phyloP scores from a whole-genome alignment of 2,329 filamentous ascomycete genomes.

The Clarireedia sp. region DNA sequence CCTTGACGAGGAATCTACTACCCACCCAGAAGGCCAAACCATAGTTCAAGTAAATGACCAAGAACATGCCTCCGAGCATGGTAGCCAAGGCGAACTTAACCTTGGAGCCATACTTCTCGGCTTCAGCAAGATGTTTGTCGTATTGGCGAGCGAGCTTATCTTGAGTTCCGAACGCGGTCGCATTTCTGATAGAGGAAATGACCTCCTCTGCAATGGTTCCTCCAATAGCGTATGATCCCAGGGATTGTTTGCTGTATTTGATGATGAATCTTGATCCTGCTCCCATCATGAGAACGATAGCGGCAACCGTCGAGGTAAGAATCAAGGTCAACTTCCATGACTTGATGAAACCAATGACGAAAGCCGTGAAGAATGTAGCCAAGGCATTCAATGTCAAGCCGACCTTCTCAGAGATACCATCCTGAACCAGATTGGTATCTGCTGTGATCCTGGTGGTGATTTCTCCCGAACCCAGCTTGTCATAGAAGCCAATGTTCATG shows the following conservation, averaged over 20 bases:
- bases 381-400: conserved; percentile 67
- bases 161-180: conserved; percentile 87
- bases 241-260: conserved; percentile 69
- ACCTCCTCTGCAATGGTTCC: conserved; percentile 91
- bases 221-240: conserved; percentile 74
- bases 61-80: conserved; percentile 81
- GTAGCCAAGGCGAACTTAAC: conserved; percentile 64
- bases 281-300: conserved; percentile 72
- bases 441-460: conserved; percentile 91
- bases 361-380: conserved; percentile 79
- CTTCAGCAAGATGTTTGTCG: conserved; percentile 62
- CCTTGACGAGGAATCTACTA: conserved; percentile 61
- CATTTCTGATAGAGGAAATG: conserved; percentile 85
- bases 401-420: conserved; percentile 87
- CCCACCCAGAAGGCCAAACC: conserved; percentile 86
- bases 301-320: conserved; percentile 70
- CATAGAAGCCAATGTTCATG: conserved; percentile 89
- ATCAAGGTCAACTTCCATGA: conserved; percentile 94
- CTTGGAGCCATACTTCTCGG: conserved; percentile 68
- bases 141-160: conserved; percentile 85
- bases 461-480: conserved; percentile 86
- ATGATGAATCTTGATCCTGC: conserved; percentile 66
- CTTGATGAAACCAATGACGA: conserved; percentile 82
- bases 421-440: conserved; percentile 88
- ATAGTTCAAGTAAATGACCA: conserved; percentile 79